Conservation (phyloP, 495 filamentous ascomycete species). For the Aspergillus nanangensis region DNA sequence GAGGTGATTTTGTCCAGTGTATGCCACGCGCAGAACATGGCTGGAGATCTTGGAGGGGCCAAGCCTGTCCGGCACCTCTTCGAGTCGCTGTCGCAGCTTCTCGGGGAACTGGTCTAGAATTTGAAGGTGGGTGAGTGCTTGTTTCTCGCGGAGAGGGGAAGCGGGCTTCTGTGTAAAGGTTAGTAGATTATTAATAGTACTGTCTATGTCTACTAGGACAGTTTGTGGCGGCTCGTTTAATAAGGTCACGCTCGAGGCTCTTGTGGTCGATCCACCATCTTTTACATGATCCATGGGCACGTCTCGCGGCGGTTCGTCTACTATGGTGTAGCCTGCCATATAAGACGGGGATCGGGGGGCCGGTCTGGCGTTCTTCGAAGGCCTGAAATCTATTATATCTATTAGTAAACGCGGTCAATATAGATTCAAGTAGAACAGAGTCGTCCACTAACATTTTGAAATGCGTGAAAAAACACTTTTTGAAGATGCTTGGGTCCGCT, state of each 20-base stretch:
- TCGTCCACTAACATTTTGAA: conserved; percentile 4
- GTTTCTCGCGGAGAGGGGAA: conserved; percentile 2
- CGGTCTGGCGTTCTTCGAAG: conserved; percentile 1
- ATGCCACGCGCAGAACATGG: conserved; percentile 14
- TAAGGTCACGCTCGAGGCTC: neutral
- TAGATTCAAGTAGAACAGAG: conserved; percentile 1
- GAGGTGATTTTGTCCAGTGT: conserved; percentile 8
- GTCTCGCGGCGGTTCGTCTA: conserved; percentile 4
- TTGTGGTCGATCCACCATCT: too few relatives aligned
- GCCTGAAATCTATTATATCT: conserved; percentile 7
- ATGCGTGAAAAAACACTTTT: neutral
- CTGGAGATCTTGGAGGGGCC: conserved; percentile 9
- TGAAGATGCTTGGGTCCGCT: conserved; percentile 3
- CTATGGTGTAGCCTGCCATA: neutral
- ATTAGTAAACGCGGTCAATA: conserved; percentile 9
- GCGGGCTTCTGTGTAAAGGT: conserved; percentile 10
- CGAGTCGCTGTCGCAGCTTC: too few relatives aligned
- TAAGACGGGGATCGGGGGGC: neutral
- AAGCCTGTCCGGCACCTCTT: conserved; percentile 10
- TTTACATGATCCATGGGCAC: conserved; percentile 5
- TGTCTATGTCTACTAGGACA: too few relatives aligned
- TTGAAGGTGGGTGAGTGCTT: conserved; percentile 6
- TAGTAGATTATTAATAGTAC: conserved; percentile 15
- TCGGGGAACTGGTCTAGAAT: conserved; percentile 7
- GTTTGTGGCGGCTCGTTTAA: neutral